Percentiles rank a stretch among this genome's conserved stretches.
Evolutionary conservation across 2,329 filamentous ascomycete species (phyloP).

Genomic region (Magnaporthales sp.): DNA sequence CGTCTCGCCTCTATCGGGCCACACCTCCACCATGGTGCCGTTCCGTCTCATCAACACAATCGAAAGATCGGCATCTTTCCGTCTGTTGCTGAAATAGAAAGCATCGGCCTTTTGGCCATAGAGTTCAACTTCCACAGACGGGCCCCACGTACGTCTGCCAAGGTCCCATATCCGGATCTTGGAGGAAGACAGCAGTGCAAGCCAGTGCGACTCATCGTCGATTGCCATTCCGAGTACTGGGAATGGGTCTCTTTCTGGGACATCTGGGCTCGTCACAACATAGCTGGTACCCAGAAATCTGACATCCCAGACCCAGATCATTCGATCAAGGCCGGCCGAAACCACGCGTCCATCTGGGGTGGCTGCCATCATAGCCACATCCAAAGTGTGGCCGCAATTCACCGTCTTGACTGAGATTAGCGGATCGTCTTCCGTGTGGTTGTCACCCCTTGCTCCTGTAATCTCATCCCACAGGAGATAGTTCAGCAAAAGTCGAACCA

Average conservation of each 20-base stretch:
- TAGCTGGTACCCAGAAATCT: slow-evolving; percentile 28
- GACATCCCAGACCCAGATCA: slow-evolving; percentile 58
- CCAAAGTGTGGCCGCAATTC: slow-evolving; percentile 55
- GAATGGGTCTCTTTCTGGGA: slow-evolving; percentile 33
- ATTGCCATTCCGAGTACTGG: slow-evolving; percentile 56
- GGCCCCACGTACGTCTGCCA: slow-evolving; percentile 44
- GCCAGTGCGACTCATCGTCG: slow-evolving; percentile 53
- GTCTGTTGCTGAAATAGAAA: slow-evolving; percentile 51
- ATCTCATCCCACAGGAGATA: slow-evolving; percentile 63
- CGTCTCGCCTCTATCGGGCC: slow-evolving; percentile 32
- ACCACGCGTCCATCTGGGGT: slow-evolving; percentile 57
- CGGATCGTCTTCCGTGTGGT: slow-evolving; percentile 36
- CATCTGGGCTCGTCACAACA: slow-evolving; percentile 28
- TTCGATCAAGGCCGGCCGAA: slow-evolving; percentile 62
- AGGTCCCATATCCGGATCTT: slow-evolving; percentile 58
- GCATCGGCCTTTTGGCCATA: slow-evolving; percentile 50
- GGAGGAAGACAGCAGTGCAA: slow-evolving; percentile 55
- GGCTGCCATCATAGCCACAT: slow-evolving; percentile 56
- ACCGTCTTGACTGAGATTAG: slow-evolving; percentile 53
- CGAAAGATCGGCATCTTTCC: slow-evolving; percentile 27
- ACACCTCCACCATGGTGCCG: slow-evolving; percentile 52
- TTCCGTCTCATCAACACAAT: slow-evolving; percentile 56
- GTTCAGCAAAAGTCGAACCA: slow-evolving; percentile 63
- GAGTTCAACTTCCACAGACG: slow-evolving; percentile 44
- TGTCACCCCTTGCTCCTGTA: slow-evolving; percentile 15